These are phyloP conservation scores for Capsella rubella DNA, from an alignment of 441 rosid genomes.

Conservation along the genomic window DNA sequence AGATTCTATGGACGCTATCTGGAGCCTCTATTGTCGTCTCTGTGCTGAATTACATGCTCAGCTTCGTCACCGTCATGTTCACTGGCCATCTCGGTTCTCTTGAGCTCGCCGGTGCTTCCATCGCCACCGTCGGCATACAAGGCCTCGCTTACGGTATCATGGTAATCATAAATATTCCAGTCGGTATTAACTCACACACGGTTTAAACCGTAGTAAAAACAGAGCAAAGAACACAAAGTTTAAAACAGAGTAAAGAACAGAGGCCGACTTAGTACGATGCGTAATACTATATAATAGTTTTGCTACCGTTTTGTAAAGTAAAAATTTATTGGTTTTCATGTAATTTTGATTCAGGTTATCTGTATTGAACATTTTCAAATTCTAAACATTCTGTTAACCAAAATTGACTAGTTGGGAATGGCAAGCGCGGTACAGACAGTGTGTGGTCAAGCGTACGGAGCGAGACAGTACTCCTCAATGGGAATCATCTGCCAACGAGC, in stretches of 20 bases:
- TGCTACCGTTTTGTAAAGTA: no score
- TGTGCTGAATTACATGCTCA: conserved; percentile 81
- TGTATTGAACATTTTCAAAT: not conserved
- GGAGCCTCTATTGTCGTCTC: conserved; percentile 81
- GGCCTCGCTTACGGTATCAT: conserved; percentile 96
- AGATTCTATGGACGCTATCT: conserved; percentile 80
- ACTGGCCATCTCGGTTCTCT: conserved; percentile 79
- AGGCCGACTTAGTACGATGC: no score
- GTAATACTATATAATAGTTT: no score
- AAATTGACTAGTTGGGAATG: conserved; percentile 79
- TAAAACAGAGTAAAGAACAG: no score
- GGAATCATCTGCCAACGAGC: conserved; percentile 92
- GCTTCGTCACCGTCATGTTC: conserved; percentile 85
- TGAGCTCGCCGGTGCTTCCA: conserved; percentile 91
- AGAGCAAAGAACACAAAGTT: no score
- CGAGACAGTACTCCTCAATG: conserved; percentile 71
- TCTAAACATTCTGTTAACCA: not conserved
- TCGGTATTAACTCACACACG: not conserved
- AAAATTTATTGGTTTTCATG: not conserved
- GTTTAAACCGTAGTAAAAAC: no score
- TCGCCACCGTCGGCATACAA: conserved; percentile 89
- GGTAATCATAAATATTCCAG: conserved; percentile 44
- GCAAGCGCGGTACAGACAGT: conserved; percentile 98
- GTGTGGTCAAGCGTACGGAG: conserved; percentile 98
- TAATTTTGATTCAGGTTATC: not conserved